Conservation (phyloP, 108 stramenopile genomes). For the Nitzschia sp. region DNA sequence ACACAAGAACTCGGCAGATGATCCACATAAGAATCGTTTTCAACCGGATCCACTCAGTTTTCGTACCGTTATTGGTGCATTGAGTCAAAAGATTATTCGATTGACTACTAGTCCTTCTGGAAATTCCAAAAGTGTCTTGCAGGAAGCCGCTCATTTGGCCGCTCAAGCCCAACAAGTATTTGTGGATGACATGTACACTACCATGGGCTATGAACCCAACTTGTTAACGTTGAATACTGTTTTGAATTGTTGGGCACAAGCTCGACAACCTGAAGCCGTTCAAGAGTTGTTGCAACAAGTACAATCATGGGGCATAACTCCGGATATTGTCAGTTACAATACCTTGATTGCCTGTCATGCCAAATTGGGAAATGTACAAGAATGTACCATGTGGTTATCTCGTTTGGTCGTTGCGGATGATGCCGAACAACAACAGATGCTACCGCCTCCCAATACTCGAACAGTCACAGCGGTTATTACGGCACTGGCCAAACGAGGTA, state of each 20-base stretch:
- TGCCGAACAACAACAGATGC: not conserved
- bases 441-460: slow-evolving; percentile 21
- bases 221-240: slow-evolving; percentile 31
- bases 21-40: not conserved
- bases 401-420: not conserved
- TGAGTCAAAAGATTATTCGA: slow-evolving; percentile 13
- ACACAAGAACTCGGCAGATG: not conserved
- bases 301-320: slow-evolving; percentile 10
- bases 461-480: slow-evolving; percentile 29
- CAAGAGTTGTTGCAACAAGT: slow-evolving; percentile 29
- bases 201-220: slow-evolving; percentile 24
- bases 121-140: not conserved
- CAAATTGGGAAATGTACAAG: slow-evolving; percentile 21
- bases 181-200: slow-evolving; percentile 9
- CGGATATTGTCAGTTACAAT: slow-evolving; percentile 38
- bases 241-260: slow-evolving; percentile 36
- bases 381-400: slow-evolving; percentile 11
- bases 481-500: slow-evolving; percentile 24
- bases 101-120: not conserved
- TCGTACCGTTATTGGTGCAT: slow-evolving; percentile 25
- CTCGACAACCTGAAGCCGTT: slow-evolving; percentile 21
- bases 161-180: slow-evolving; percentile 10
- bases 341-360: slow-evolving; percentile 28
- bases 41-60: slow-evolving; percentile 29
- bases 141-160: not conserved